Percentiles rank a stretch among this genome's conserved stretches.
Conservation (phyloP, 768 basidiomycete species). For the Boletus subcaerulescens region DNA sequence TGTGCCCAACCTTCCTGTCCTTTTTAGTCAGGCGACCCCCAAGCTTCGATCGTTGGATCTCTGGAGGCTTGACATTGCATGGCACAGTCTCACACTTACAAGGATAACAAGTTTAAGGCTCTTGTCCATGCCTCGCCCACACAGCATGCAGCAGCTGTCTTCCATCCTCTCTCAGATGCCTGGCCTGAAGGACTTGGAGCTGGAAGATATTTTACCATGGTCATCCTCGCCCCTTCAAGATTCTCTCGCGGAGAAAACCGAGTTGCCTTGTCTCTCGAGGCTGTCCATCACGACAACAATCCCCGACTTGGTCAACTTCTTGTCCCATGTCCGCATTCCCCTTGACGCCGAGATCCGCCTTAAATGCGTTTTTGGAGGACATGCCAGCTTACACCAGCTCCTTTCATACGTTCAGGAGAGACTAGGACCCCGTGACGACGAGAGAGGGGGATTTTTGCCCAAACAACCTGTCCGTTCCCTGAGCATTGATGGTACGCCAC, state of each 20-base stretch:
- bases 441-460: background rate
- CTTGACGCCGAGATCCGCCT: background rate
- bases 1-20: background rate
- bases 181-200: background rate
- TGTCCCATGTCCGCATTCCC: background rate
- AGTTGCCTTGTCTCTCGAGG: background rate
- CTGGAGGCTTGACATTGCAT: background rate
- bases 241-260: background rate
- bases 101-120: background rate
- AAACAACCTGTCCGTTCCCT: background rate
- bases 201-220: background rate
- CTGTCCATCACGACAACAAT: background rate
- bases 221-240: background rate
- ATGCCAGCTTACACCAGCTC: background rate
- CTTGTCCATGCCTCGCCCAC: background rate
- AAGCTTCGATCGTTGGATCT: background rate
- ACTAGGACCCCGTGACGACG: background rate
- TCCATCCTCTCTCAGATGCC: background rate
- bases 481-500: background rate
- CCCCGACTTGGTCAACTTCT: background rate
- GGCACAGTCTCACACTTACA: background rate
- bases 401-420: constrained; percentile 1
- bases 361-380: background rate
- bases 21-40: background rate
- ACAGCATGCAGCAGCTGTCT: background rate